Percentiles rank a stretch among this genome's conserved stretches.
Conservation (phyloP, 495 filamentous ascomycete genomes). For the Pseudotulostoma volvatum region DNA sequence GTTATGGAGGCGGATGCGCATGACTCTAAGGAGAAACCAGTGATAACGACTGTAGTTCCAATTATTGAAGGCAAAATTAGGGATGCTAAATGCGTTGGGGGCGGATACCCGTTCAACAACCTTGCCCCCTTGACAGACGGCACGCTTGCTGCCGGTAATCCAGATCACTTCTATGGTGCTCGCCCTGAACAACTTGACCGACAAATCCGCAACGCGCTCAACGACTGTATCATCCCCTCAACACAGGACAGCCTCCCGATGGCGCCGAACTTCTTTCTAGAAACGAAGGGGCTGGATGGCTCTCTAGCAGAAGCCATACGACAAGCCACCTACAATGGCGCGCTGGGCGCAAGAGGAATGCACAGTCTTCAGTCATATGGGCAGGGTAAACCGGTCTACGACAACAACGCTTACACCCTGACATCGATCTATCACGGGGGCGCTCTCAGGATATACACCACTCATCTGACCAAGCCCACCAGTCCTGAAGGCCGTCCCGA, state of each 20-base stretch:
- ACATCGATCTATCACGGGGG: slow-evolving; percentile 12
- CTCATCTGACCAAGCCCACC: slow-evolving; percentile 4
- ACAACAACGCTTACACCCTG: slow-evolving; percentile 27
- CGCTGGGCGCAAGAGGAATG: slow-evolving; percentile 29
- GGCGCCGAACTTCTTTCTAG: slow-evolving; percentile 28
- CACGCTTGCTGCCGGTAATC: slow-evolving; percentile 5
- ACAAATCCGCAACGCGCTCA: slow-evolving; percentile 8
- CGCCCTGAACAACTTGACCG: slow-evolving; percentile 7
- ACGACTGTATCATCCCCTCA: slow-evolving; percentile 20
- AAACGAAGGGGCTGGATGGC: slow-evolving; percentile 22
- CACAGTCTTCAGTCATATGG: slow-evolving; percentile 26
- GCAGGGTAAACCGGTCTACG: slow-evolving; percentile 18
- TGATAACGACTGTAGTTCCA: slow-evolving; percentile 5
- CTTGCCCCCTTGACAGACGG: slow-evolving; percentile 16
- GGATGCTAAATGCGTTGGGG: slow-evolving; percentile 5
- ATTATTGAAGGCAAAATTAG: slow-evolving; percentile 16
- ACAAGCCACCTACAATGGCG: slow-evolving; percentile 28
- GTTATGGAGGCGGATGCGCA: slow-evolving; percentile 7
- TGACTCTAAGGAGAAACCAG: not conserved
- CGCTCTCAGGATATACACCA: slow-evolving; percentile 7
- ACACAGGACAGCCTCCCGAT: slow-evolving; percentile 16
- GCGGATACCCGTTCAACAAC: slow-evolving; percentile 17
- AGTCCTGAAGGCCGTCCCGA: not conserved
- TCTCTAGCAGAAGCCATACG: slow-evolving; percentile 13
- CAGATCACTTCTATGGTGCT: slow-evolving; percentile 9